Evolutionary conservation across 345 rosid genomes (phyloP), one percentile per base, ranked within the genome.

Genomic region (Gossypium raimondii): DNA sequence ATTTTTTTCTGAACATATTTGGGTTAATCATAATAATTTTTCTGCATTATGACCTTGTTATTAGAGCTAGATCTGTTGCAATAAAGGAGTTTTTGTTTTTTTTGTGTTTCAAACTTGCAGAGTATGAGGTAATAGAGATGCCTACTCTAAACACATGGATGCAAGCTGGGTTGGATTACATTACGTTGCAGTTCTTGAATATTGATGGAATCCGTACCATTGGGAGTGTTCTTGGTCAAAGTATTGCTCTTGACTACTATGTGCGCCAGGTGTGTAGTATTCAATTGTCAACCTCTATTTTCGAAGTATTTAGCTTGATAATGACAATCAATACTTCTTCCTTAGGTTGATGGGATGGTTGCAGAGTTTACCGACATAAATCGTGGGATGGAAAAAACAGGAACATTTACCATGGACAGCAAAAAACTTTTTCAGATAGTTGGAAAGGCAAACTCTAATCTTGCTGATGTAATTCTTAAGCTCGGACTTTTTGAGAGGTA

Each of bases 401-500:
- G 99, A 76, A 95, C 98, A 20, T 93, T 93, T 76, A 89, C 97
- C 51, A 95, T 95, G 98, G 90, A 93, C 43, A 87, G 93, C 80
- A 95, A 91, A 81, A 95, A 95, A 74, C 93, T 95, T 62, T 95
- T 95, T 84, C 99, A 95, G 79, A 76, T 95, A 74, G 98, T 95
- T 53, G 99, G 98, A 68, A 95, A 91, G 81, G 98, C 98, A 73
- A 95, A 91, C 79, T 90, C 97, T 62, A 90, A 91, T 78, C 92
- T 93, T 44, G 98, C 96, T 84, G 99, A 93, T 82, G 98, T 95
- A 70, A 93, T 93, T 84, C 88, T 93, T 68, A 95, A 89, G 87
- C 96, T 95, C 27, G 98, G 99, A 73, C 97, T 91, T 74, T 95
- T 95, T 82, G 99, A 95, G 86, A 95, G 98, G 99, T 94, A 85